A percentile compares a stretch with the other conserved stretches of the same genome.
phyloP scores from a whole-genome alignment of 768 basidiomycete species.

The Candolleomyces efflorescens region DNA sequence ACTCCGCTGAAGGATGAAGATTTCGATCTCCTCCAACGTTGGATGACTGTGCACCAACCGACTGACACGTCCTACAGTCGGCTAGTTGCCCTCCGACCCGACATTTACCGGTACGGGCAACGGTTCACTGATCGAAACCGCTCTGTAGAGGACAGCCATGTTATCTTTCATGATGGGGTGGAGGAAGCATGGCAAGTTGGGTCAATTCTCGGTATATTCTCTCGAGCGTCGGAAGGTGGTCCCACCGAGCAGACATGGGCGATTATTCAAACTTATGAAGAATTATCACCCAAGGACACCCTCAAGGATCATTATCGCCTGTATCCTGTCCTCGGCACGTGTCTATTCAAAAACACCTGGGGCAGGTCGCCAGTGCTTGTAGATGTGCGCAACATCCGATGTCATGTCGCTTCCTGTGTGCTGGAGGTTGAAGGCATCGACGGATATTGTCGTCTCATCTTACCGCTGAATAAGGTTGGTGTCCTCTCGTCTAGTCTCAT shows the following conservation, averaged over 20 bases:
- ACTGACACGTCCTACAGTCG: background rate
- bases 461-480: no score
- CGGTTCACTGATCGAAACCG: background rate
- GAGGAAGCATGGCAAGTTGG: background rate
- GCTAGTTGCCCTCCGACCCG: background rate
- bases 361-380: no score
- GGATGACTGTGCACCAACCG: background rate
- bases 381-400: no score
- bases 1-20: background rate
- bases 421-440: no score
- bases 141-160: background rate
- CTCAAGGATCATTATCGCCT: no score
- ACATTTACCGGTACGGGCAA: background rate
- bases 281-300: no score
- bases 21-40: background rate
- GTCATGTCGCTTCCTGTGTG: no score
- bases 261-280: no score
- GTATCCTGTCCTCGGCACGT: no score
- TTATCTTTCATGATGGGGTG: background rate
- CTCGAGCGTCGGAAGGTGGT: background rate
- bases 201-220: background rate
- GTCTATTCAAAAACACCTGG: no score
- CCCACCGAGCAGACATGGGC: background rate
- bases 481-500: no score
- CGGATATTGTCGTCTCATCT: no score